phyloP scores from a whole-genome alignment of 768 basidiomycete genomes.

The Cyclocybe cylindracea region DNA sequence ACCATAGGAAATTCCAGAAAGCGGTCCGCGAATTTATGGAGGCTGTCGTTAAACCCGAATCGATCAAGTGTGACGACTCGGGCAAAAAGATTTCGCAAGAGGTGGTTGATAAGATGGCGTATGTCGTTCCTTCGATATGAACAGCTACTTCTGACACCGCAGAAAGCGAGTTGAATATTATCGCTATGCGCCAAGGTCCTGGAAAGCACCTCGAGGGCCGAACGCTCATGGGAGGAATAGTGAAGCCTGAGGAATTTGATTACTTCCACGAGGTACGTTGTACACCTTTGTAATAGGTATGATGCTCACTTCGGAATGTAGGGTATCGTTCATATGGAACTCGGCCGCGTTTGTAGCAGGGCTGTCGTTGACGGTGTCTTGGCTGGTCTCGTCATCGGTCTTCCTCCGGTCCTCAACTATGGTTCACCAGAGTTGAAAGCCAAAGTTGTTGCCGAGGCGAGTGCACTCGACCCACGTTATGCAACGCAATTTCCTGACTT shows the following conservation, averaged over 20 bases:
- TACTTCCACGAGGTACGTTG: slow-evolving; percentile 84
- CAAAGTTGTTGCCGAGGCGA: slow-evolving; percentile 70
- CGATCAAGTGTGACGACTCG: slow-evolving; percentile 76
- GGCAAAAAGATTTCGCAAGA: slow-evolving; percentile 86
- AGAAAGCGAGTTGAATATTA: slow-evolving; percentile 71
- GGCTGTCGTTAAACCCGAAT: slow-evolving; percentile 75
- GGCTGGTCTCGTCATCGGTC: slow-evolving; percentile 80
- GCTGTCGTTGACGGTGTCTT: slow-evolving; percentile 88
- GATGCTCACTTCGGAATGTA: slow-evolving; percentile 23
- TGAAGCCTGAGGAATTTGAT: slow-evolving; percentile 85
- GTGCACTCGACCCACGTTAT: slow-evolving; percentile 7
- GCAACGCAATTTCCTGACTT: not conserved
- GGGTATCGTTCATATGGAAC: slow-evolving; percentile 81
- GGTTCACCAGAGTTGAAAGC: slow-evolving; percentile 73
- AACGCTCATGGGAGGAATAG: slow-evolving; percentile 71
- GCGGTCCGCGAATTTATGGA: slow-evolving; percentile 77
- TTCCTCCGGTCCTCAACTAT: slow-evolving; percentile 89
- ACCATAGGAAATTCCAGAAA: slow-evolving; percentile 74
- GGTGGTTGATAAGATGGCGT: slow-evolving; percentile 86
- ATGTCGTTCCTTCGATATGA: slow-evolving; percentile 22
- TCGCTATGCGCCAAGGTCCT: slow-evolving; percentile 90
- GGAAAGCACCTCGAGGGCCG: slow-evolving; percentile 85
- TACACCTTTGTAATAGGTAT: not conserved
- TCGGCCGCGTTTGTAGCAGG: slow-evolving; percentile 80
- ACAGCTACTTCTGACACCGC: not conserved